Evolutionary conservation across 805 yeast genomes (phyloP).

Genomic region (Wickerhamomyces ciferrii): DNA sequence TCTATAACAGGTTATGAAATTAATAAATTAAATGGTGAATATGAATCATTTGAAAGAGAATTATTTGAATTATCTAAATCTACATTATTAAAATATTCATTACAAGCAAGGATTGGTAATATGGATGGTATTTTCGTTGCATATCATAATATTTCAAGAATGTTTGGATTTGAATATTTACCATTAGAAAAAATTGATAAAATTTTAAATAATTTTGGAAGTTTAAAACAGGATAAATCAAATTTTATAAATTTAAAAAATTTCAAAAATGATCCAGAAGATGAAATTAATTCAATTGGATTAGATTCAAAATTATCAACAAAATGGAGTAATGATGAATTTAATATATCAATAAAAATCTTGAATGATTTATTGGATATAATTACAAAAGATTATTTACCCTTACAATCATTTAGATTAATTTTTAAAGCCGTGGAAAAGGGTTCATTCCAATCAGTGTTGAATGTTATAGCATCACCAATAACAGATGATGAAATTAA

Average conservation of each 20-base stretch:
- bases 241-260: slow-evolving; percentile 3
- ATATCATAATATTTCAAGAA: slow-evolving; percentile 72
- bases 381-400: slow-evolving; percentile 26
- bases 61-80: slow-evolving; percentile 68
- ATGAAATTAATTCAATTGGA: slow-evolving; percentile 3
- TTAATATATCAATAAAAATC: slow-evolving; percentile 51
- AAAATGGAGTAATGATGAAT: slow-evolving; percentile 61
- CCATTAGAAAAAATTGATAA: slow-evolving; percentile 71
- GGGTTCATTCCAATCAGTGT: slow-evolving; percentile 18
- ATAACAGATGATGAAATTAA: slow-evolving; percentile 23
- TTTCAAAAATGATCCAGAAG: slow-evolving; percentile 2
- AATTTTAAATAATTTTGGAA: slow-evolving; percentile 47
- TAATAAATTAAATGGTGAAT: slow-evolving; percentile 51
- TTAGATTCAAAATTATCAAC: slow-evolving; percentile 13
- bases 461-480: slow-evolving; percentile 29
- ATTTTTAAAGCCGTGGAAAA: slow-evolving; percentile 16
- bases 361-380: slow-evolving; percentile 40
- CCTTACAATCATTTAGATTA: slow-evolving; percentile 32
- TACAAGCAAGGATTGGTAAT: slow-evolving; percentile 91
- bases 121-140: slow-evolving; percentile 97
- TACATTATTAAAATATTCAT: slow-evolving; percentile 74
- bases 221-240: slow-evolving; percentile 14
- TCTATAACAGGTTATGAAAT: slow-evolving; percentile 57
- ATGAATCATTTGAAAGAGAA: slow-evolving; percentile 83
- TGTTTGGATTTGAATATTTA: slow-evolving; percentile 89